Base-by-base conservation (phyloP, 2,329 filamentous ascomycete species). In the Aspergillus proliferans region DNA sequence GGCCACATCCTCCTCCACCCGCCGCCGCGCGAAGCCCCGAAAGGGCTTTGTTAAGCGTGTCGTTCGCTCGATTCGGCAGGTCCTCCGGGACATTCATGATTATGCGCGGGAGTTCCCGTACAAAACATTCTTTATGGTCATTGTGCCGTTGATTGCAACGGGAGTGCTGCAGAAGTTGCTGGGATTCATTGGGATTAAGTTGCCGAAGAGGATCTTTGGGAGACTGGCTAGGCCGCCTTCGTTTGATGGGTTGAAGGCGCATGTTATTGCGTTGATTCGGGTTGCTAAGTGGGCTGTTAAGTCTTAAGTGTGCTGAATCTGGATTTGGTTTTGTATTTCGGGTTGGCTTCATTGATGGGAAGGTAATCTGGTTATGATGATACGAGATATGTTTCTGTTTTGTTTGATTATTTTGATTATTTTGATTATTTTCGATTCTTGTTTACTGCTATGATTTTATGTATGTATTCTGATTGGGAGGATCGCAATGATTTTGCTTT, bases 131-230 rank as follows among this genome's bases (percentile, higher is more conserved):
- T 77, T 88, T 76, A 80, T 90, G 53, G 85, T 95, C 54, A 80
- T 96, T 61, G 83, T 96, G 80, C 92, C 92, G 8, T 78, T 97
- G 50, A 75, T 96, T 61, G 90, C 86, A 1, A 88, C 88, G 46
- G 92, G 92, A 28, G 86, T 88, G 24, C 72, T 96, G 57, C 84
- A 84, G 7, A 87, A 86, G 43, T 75, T 96, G 41, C 79, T 95
- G 42, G 81, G 82, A 34, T 83, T 84, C 64, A 87, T 96, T 68
- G 91, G 91, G 19, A 76, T 97, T 52, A 79, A 85, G 53, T 69
- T 95, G 55, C 91, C 91, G 1, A 75, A 76, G 4, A 70, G 76
- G 10, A 64, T 90, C 51, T 64, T 70, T 53, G 69, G 70, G 5
- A 71, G 73, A 4, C 50, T 68, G 45, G 48, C 60, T 58, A 65